Base-by-base conservation (phyloP, 2,329 filamentous ascomycete genomes). In the Ustulina deusta region DNA sequence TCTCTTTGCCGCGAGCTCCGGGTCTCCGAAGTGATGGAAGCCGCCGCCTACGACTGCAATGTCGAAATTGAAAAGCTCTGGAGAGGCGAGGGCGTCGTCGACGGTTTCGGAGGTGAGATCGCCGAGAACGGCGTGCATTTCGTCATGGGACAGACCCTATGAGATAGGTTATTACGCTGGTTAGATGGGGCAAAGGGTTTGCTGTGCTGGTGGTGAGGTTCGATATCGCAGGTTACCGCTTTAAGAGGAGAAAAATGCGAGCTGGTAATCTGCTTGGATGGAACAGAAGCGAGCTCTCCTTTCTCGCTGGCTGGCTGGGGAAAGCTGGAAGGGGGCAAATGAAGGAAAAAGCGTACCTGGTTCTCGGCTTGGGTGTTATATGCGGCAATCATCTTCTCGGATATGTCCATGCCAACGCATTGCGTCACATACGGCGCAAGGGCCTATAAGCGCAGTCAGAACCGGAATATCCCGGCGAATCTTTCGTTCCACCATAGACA, bases 51-150 rank as follows among this genome's bases (percentile, higher is more conserved):
- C 86, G 48, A 84, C 85, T 6, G 87, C 87, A 40, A 91, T 75
- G 77, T 95, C 91, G 75, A 95, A 93, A 75, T 88, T 83, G 76
- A 84, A 87, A 81, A 91, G 93, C 36, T 89, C 84, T 10, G 86
- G 80, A 56, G 84, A 85, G 44, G 86, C 81, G 69, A 94, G 85
- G 25, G 85, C 80, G 1, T 83, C 84, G 81, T 2, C 83, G 75
- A 54, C 85, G 81, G 9, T 77, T 69, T 1, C 81, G 75, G 64
- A 80, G 34, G 87, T 78, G 6, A 92, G 83, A 74, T 92, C 86
- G 54, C 88, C 90, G 27, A 84, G 79, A 62, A 85, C 79, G 22
- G 87, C 89, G 68, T 78, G 78, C 83, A 90, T 88, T 69, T 89
- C 86, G 4, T 84, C 79, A 0, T 73, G 68, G 1, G 80, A 70